These are phyloP conservation scores for Pholiota adiposa DNA, from an alignment of 1,284 basidiomycete genomes.

Conservation along the genomic window DNA sequence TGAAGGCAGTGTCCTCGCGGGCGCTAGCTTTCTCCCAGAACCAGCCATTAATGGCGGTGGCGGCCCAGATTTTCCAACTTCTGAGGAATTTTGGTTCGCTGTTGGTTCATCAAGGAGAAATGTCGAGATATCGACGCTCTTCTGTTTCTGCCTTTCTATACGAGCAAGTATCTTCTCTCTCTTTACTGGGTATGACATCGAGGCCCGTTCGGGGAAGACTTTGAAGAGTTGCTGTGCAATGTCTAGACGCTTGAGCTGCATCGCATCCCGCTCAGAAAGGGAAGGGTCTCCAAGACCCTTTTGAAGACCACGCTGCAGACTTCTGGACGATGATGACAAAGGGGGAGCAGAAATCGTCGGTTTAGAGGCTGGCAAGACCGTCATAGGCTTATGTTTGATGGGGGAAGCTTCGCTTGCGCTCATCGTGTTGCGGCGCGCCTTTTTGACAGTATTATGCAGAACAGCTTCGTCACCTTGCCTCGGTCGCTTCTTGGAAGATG, in stretches of 20 bases:
- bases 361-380: too few relatives aligned
- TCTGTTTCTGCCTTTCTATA: constrained; percentile 15
- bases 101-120: not conserved
- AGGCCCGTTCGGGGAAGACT: constrained; percentile 30
- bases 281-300: not conserved
- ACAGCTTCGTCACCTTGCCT: not conserved
- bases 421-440: not conserved
- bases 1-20: constrained; percentile 20
- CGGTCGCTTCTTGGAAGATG: not conserved
- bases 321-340: too few relatives aligned
- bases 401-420: not conserved
- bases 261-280: constrained; percentile 15
- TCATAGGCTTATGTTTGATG: not conserved
- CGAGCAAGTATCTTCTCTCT: constrained; percentile 25
- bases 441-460: not conserved
- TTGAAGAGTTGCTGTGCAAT: constrained; percentile 32
- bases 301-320: too few relatives aligned
- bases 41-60: not conserved
- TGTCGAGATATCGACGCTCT: constrained; percentile 3
- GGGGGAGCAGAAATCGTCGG: too few relatives aligned
- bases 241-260: constrained; percentile 25
- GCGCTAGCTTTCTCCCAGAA: not conserved
- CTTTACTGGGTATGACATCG: constrained; percentile 26
- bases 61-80: too few relatives aligned
- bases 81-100: not conserved